phyloP scores from a whole-genome alignment of 176 grass and related monocot species.

The Stipa capillata region DNA sequence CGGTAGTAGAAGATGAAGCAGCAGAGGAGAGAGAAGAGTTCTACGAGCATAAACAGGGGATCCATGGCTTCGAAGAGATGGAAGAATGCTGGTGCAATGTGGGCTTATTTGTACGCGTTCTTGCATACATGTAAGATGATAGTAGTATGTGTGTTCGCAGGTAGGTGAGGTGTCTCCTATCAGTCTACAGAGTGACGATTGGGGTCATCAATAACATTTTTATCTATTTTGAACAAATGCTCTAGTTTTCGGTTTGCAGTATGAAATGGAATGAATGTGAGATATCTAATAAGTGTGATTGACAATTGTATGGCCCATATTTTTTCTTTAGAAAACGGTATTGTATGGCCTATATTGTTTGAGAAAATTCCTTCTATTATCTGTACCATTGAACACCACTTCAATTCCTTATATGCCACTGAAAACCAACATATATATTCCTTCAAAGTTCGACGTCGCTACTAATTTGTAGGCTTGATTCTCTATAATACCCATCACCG shows the following conservation, averaged over 20 bases:
- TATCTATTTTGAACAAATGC: neutral
- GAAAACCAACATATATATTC: too few species aligned
- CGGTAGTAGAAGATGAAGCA: neutral
- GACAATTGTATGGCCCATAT: neutral
- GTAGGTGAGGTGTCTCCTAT: slow-evolving; percentile 5
- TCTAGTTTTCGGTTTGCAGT: neutral
- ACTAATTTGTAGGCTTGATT: too few species aligned
- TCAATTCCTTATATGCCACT: too few species aligned
- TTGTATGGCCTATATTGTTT: too few species aligned
- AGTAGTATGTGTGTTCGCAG: too few species aligned
- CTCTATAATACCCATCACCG: too few species aligned
- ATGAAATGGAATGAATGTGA: neutral
- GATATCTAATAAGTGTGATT: neutral
- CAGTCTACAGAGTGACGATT: neutral
- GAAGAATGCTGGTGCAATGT: neutral
- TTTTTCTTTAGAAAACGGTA: too few species aligned
- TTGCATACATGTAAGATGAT: neutral
- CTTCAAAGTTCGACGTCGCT: too few species aligned
- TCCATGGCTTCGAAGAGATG: slow-evolving; percentile 12
- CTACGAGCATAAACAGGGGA: neutral
- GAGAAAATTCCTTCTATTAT: too few species aligned
- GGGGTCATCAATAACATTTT: neutral
- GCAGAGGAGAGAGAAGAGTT: neutral
- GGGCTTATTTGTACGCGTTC: slow-evolving; percentile 4
- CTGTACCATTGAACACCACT: too few species aligned